Conservation (phyloP, 495 filamentous ascomycete genomes). For the Daldinia concentrica region DNA sequence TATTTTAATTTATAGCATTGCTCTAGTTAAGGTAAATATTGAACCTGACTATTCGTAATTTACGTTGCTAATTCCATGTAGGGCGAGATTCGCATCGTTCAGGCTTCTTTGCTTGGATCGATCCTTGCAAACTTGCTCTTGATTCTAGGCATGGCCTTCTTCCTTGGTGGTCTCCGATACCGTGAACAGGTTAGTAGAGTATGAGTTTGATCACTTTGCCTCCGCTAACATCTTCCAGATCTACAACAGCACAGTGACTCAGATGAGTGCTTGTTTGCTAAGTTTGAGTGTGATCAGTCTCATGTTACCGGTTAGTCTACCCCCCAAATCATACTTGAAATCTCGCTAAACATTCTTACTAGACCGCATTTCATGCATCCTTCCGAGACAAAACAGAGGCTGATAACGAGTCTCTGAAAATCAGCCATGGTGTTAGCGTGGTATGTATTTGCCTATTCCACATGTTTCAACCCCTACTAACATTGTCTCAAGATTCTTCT, state of each 20-base stretch:
- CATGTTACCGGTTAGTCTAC: constrained; percentile 48
- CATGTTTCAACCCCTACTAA: constrained; percentile 5
- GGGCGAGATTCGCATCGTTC: constrained; percentile 88
- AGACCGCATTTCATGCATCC: constrained; percentile 64
- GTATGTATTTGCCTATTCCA: constrained; percentile 54
- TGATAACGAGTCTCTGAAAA: constrained; percentile 74
- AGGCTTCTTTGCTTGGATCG: constrained; percentile 86
- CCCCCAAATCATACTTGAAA: background rate
- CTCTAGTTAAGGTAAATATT: constrained; percentile 65
- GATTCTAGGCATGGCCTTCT: constrained; percentile 90
- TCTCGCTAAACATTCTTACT: constrained; percentile 9
- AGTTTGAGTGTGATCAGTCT: constrained; percentile 90
- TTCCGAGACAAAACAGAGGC: constrained; percentile 56
- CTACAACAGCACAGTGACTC: constrained; percentile 93
- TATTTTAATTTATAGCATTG: constrained; percentile 61
- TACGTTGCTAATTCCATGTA: constrained; percentile 51
- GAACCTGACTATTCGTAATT: background rate
- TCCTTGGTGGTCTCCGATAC: constrained; percentile 85
- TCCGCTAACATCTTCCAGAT: constrained; percentile 62
- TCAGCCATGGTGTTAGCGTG: constrained; percentile 91
- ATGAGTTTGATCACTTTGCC: background rate
- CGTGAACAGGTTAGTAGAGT: constrained; percentile 74
- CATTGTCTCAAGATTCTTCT: constrained; percentile 68
- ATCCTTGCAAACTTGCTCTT: constrained; percentile 88
- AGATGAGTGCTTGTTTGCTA: constrained; percentile 93